Evolutionary conservation across 2,329 filamentous ascomycete species (phyloP), one percentile per base, ranked within the genome.

Genomic region (Boeremia exigua): DNA sequence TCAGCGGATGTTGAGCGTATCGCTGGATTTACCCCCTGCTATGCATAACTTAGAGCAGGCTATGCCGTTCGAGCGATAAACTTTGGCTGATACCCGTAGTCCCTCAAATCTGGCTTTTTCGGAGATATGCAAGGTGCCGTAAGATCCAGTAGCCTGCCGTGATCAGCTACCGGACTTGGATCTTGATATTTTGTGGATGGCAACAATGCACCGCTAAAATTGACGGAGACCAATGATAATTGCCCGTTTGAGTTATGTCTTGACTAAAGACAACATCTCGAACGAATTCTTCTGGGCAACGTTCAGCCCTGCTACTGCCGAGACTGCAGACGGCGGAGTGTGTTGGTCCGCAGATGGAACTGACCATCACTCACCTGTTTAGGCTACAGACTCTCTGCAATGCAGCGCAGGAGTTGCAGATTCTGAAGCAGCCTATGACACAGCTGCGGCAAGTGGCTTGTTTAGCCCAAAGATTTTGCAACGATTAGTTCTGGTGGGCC

Each of bases 361-460:
- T 29, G 33, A 28, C 36, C 39, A 46, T 33, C 38, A 29, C 43
- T 44, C 53, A 17, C 44, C 39, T 11, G 19, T 44, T 34, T 15
- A 10, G 33, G 42, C 29, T 53, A 32, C 48, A 42, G 19, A 43
- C 45, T 58, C 44, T 25, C 51, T 52, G 29, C 32, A 45, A 48
- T 27, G 42, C 30, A 28, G 19, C 25, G 40, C 23, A 42, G 29
- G 30, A 40, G 23, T 34, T 46, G 52, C 56, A 47, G n/a, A 32
- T 30, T 47, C 11, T 42, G 40, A 47, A 36, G 43, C 47, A 48
- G 34, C 54, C 56, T 63, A 65, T 63, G 56, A 59, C 32, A 39
- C 32, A 45, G 45, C 34, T 52, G 48, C 42, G 52, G 54, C 52
- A 56, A 56, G 59, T 59, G 58, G 58, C 61, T 65, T 64, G 54